Evolutionary conservation across 2,329 filamentous ascomycete species (phyloP).

Genomic region (Clarireedia homoeocarpa): DNA sequence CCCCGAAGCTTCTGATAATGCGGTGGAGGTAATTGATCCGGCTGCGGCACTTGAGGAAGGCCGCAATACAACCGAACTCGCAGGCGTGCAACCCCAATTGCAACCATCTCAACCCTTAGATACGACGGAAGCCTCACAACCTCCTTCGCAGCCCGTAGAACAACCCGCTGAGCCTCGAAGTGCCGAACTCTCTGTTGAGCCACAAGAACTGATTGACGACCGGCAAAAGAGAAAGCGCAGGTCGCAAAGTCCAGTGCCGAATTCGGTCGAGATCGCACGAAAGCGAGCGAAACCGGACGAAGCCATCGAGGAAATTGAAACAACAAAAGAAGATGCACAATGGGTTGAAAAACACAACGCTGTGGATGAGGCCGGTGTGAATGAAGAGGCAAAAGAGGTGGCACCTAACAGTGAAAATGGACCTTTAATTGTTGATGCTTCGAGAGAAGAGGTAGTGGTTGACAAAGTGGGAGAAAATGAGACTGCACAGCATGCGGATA

Average conservation of each 20-base stretch:
- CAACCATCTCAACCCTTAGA: slow-evolving; percentile 7
- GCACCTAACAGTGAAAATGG: slow-evolving; percentile 1
- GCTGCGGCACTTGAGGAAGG: not conserved
- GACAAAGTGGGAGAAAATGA: slow-evolving; percentile 1
- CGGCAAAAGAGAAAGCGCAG: slow-evolving; percentile 59
- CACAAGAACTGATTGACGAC: slow-evolving; percentile 39
- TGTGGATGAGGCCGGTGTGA: slow-evolving; percentile 13
- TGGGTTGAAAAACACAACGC: slow-evolving; percentile 23
- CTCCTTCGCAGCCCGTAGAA: slow-evolving; percentile 10
- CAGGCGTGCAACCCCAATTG: not conserved
- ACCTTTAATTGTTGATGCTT: slow-evolving; percentile 13
- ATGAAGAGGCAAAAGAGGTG: slow-evolving; percentile 5
- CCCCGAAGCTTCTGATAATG: not conserved
- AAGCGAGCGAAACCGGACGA: slow-evolving; percentile 47
- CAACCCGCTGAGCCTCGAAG: slow-evolving; percentile 10
- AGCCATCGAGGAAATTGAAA: slow-evolving; percentile 11
- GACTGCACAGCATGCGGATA: not conserved
- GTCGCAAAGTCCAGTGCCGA: slow-evolving; percentile 53
- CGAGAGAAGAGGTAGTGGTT: slow-evolving; percentile 14
- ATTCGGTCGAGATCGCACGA: slow-evolving; percentile 42
- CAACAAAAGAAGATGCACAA: slow-evolving; percentile 16
- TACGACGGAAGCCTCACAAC: slow-evolving; percentile 18
- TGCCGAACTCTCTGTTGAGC: slow-evolving; percentile 22
- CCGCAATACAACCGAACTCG: not conserved
- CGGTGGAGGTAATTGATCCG: not conserved